These are phyloP conservation scores for Plasmopara muralis DNA, from an alignment of 352 stramenopile species.

Conservation along the genomic window DNA sequence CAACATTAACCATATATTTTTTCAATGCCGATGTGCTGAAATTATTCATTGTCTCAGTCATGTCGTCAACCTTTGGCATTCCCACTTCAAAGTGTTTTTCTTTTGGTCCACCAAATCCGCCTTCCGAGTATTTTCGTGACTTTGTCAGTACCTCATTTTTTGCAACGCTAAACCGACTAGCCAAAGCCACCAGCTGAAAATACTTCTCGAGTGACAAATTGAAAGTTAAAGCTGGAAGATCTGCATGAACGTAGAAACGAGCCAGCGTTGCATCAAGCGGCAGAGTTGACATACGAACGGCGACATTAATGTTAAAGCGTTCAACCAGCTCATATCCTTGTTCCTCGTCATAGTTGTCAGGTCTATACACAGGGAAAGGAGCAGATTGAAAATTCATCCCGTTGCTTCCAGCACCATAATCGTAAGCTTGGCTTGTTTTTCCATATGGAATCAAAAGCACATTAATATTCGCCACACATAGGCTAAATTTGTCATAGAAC, in stretches of 20 bases:
- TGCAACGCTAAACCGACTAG: conserved; percentile 51
- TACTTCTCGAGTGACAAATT: conserved; percentile 85
- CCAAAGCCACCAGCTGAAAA: conserved; percentile 54
- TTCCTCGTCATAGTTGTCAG: conserved; percentile 37
- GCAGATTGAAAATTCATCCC: conserved; percentile 31
- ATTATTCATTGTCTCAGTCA: conserved; percentile 29
- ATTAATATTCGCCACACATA: conserved; percentile 78
- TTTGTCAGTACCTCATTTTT: conserved; percentile 23
- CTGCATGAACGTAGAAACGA: conserved; percentile 74
- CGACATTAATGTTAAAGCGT: conserved; percentile 85
- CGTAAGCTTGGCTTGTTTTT: conserved; percentile 29
- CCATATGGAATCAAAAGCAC: conserved; percentile 74
- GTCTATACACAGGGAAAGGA: conserved; percentile 35
- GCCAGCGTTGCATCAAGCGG: conserved; percentile 80
- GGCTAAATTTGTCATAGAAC: conserved; percentile 87
- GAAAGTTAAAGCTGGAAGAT: conserved; percentile 75
- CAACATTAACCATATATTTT: conserved; percentile 41
- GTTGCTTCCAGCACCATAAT: conserved; percentile 14
- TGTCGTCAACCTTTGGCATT: conserved; percentile 10
- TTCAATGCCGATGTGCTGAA: conserved; percentile 49
- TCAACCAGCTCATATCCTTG: conserved; percentile 77
- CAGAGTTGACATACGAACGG: conserved; percentile 74
- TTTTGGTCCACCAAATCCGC: conserved; percentile 12
- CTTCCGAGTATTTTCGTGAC: conserved; percentile 16
- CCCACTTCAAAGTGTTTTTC: conserved; percentile 6